Percentiles rank a stretch among this genome's conserved stretches.
These are phyloP conservation scores for Solanum pinnatisectum DNA, from an alignment of 257 asterid species.

Conservation along the genomic window DNA sequence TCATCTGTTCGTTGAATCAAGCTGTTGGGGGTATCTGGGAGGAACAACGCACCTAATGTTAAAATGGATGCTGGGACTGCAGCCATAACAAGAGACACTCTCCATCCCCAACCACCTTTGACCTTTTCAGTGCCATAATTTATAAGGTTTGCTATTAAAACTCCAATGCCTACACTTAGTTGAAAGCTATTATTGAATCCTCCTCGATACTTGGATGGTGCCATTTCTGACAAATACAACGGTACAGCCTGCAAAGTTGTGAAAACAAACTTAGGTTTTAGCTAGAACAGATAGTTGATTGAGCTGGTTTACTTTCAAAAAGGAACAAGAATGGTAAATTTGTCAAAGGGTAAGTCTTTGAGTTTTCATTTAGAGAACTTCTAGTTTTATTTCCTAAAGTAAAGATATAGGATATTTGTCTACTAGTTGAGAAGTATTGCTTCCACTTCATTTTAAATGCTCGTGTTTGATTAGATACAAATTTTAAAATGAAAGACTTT, in stretches of 20 bases:
- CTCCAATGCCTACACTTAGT: slow-evolving; percentile 51
- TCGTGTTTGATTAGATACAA: not conserved
- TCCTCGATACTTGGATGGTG: slow-evolving; percentile 78
- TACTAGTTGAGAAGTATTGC: not conserved
- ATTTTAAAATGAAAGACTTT: not conserved
- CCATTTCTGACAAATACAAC: slow-evolving; percentile 84
- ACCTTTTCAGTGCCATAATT: slow-evolving; percentile 74
- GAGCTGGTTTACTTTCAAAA: not conserved
- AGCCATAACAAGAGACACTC: slow-evolving; percentile 69
- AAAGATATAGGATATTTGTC: not conserved
- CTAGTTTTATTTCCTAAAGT: not conserved
- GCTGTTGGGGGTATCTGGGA: slow-evolving; percentile 87
- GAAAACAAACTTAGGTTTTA: not conserved
- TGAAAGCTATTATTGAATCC: slow-evolving; percentile 73
- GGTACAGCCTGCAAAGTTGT: slow-evolving; percentile 60
- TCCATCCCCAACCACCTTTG: slow-evolving; percentile 59
- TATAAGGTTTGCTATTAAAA: slow-evolving; percentile 45
- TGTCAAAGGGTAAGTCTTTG: not conserved
- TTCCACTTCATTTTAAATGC: not conserved
- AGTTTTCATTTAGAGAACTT: not conserved
- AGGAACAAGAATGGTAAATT: not conserved
- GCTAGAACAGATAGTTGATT: not conserved
- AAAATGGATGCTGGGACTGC: slow-evolving; percentile 54
- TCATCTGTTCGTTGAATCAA: slow-evolving; percentile 40
- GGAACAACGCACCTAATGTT: slow-evolving; percentile 55